Conservation (phyloP, 1,139 yeast genomes). For the Geotrichum siamense region DNA sequence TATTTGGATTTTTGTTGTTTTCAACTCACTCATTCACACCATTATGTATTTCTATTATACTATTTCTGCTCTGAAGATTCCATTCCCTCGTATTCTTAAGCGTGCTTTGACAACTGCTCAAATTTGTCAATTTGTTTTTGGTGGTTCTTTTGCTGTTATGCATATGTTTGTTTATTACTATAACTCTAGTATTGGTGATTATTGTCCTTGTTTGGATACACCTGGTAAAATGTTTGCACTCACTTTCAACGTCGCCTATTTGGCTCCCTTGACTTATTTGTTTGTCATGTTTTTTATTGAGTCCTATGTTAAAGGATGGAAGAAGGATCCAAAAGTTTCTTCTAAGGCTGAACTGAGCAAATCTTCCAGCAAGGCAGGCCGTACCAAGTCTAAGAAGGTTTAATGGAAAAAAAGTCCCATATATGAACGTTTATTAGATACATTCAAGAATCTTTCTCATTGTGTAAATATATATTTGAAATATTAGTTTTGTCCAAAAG, state of each 20-base stretch:
- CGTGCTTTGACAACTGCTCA: conserved; percentile 60
- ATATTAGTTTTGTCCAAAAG: neutral
- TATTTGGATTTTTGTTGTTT: conserved; percentile 74
- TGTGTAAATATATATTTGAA: neutral
- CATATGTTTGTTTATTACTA: conserved; percentile 58
- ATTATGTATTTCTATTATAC: conserved; percentile 71
- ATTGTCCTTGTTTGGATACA: conserved; percentile 50
- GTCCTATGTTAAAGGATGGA: conserved; percentile 39
- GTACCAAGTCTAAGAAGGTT: conserved; percentile 10
- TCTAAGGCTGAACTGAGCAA: neutral
- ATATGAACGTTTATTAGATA: too few relatives aligned
- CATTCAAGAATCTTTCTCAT: too few relatives aligned
- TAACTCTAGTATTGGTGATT: conserved; percentile 43
- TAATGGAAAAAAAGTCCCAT: too few relatives aligned
- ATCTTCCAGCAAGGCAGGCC: neutral
- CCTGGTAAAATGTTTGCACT: conserved; percentile 61
- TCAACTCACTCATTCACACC: conserved; percentile 70
- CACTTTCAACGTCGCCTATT: conserved; percentile 54
- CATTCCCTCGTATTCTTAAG: conserved; percentile 54
- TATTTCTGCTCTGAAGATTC: conserved; percentile 52
- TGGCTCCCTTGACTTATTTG: conserved; percentile 62
- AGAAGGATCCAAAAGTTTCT: conserved; percentile 3
- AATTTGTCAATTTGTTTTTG: conserved; percentile 62
- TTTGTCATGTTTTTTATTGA: conserved; percentile 67
- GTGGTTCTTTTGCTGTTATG: conserved; percentile 59